These are phyloP conservation scores for Kalanchoe fedtschenkoi DNA, from an alignment of 164 flowering plant species.

Conservation along the genomic window DNA sequence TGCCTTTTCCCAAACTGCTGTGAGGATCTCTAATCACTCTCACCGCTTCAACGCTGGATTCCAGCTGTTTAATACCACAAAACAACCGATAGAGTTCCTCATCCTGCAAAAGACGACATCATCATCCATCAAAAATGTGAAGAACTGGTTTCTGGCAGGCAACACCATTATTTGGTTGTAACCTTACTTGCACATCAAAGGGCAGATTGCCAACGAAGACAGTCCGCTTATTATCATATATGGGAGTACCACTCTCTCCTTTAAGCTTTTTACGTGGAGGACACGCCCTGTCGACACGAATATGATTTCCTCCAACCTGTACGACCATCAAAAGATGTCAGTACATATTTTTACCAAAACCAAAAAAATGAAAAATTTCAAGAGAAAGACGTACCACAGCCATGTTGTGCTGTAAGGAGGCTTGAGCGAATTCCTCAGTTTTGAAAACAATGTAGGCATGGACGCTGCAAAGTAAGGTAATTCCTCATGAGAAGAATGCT, in stretches of 20 bases:
- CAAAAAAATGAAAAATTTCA: not conserved
- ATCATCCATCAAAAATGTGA: not conserved
- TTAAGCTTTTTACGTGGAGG: conserved; percentile 92
- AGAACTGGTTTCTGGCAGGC: not conserved
- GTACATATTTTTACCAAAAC: not conserved
- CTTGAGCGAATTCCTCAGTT: conserved; percentile 63
- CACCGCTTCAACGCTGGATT: conserved; percentile 68
- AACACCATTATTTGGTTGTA: not conserved
- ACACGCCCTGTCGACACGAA: conserved; percentile 91
- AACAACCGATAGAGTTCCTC: conserved; percentile 87
- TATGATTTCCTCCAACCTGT: conserved; percentile 83
- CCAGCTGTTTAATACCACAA: conserved; percentile 41
- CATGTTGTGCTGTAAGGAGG: conserved; percentile 82
- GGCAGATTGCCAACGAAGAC: conserved; percentile 95
- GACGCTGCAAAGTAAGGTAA: conserved; percentile 40
- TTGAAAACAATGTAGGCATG: conserved; percentile 84
- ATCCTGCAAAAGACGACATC: conserved; percentile 40
- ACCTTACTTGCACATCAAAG: conserved; percentile 81
- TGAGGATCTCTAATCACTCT: conserved; percentile 73
- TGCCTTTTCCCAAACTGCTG: conserved; percentile 75
- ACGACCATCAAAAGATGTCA: conserved; percentile 6
- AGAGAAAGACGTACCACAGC: conserved; percentile 43
- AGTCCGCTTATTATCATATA: conserved; percentile 80
- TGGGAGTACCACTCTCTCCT: conserved; percentile 47
- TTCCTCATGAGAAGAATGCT: not conserved